Evolutionary conservation across 2,329 filamentous ascomycete genomes (phyloP).

Genomic region (Epichloe bromicola): DNA sequence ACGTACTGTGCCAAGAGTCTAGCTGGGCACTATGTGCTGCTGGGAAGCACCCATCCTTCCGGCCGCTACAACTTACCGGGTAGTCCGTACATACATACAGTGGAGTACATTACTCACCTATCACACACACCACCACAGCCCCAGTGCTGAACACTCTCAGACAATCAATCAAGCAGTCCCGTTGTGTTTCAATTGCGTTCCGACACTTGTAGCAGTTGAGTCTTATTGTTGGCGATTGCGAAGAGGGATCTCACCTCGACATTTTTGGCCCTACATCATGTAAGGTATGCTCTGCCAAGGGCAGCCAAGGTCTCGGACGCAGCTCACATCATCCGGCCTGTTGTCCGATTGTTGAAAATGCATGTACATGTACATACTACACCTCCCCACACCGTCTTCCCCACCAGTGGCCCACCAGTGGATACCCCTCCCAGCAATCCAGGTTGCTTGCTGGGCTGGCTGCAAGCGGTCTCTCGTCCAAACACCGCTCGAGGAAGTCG

Average conservation of each 20-base stretch:
- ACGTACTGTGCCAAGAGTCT: conserved; percentile 3
- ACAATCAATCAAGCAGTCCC: too few species aligned
- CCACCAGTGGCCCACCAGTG: neutral
- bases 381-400: neutral
- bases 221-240: too few species aligned
- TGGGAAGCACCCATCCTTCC: conserved; percentile 1
- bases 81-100: neutral
- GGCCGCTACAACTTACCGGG: neutral
- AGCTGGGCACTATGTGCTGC: neutral
- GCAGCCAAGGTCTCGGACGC: neutral
- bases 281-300: neutral
- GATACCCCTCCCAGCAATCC: neutral
- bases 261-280: too few species aligned
- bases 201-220: too few species aligned
- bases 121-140: neutral
- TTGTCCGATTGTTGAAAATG: neutral
- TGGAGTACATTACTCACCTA: neutral
- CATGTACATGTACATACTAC: neutral
- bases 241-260: too few species aligned
- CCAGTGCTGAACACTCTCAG: neutral
- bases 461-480: conserved; percentile 6
- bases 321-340: neutral
- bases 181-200: too few species aligned
- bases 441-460: conserved; percentile 2
- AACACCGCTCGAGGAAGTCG: conserved; percentile 2